A percentile compares a stretch with the other conserved stretches of the same genome.
Conservation (phyloP, 2,329 filamentous ascomycete species). For the Ilyonectria destructans region DNA sequence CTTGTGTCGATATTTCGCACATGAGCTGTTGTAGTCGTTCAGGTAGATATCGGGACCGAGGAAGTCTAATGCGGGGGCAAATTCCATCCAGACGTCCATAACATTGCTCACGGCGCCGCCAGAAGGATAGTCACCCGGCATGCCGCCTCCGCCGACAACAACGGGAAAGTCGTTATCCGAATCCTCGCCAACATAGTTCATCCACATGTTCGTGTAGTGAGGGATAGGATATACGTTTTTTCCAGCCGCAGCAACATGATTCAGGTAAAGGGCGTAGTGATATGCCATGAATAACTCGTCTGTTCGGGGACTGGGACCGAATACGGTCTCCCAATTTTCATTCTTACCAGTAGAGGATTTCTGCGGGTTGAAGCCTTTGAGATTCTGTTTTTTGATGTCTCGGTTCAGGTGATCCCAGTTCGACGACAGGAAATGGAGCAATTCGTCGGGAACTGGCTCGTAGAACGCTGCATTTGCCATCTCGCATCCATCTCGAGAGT, state of each 20-base stretch:
- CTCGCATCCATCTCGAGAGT: conserved; percentile 62
- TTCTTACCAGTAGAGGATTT: neutral
- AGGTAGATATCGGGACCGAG: conserved; percentile 15
- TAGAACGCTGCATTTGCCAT: conserved; percentile 52
- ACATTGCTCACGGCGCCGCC: conserved; percentile 8
- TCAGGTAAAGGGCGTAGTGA: neutral
- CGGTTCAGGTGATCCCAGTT: conserved; percentile 29
- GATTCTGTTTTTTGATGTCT: conserved; percentile 15
- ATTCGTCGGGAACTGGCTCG: conserved; percentile 26
- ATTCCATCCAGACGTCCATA: conserved; percentile 1
- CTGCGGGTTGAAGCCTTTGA: conserved; percentile 1
- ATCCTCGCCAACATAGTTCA: neutral
- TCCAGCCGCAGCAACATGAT: neutral
- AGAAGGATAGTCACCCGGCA: conserved; percentile 10
- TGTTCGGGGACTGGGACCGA: neutral
- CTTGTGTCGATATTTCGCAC: neutral
- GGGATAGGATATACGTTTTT: neutral
- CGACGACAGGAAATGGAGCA: conserved; percentile 16
- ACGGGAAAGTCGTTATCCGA: neutral
- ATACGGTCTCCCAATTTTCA: neutral
- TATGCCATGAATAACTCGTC: conserved; percentile 8
- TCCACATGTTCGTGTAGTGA: neutral
- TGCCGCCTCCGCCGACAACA: neutral
- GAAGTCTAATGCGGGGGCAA: conserved; percentile 3
- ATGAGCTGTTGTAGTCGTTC: neutral